Base-by-base conservation (phyloP, 129 eudicot genomes). In the Mikania micrantha region DNA sequence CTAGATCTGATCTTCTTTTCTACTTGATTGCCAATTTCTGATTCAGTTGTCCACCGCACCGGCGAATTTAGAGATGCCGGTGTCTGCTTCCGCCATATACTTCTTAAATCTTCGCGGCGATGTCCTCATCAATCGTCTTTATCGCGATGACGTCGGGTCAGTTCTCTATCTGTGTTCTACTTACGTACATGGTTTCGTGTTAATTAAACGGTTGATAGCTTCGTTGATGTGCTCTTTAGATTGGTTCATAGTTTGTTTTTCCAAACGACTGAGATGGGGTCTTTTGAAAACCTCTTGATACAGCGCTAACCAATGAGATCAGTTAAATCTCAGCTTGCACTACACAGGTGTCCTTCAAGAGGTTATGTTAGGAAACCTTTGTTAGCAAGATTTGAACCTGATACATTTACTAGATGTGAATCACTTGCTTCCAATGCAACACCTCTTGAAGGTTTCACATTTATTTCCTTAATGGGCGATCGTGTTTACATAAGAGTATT, bases 101-200 rank as follows among this genome's bases (percentile, higher is more conserved):
- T 92, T 92, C 70, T 63, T 92, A 49, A 92, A 92, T 71, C 98
- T 92, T 60, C 91, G 98, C 20, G 98, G 98, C 70, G 98, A 92
- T 88, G 98, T 92, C 9, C 96, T 92, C 84, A 92, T 92, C 75
- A 92, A 92, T 70, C 98, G 98, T 53, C 95, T 88, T 48, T 92
- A 92, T 61, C 96, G 98, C 48, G 98, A 92, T 74, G 98, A 92
- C 48, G 98, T 92, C 28, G 98, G 98, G 98, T 92, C 35, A 74
- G 70, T 59, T 60, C 29, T 57, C 16, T 52, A 67, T 32, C 5
- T 45, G 42, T 57, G 24, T 67, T n/a, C 67, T 40, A 5, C n/a
- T 60, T 49, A 44, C 48, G 27, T n/a, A 12, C 6, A 39, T 42
- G 49, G 15, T 19, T 48, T 25, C 40, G 53, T 61, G 20, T 71